A percentile compares a stretch with the other conserved stretches of the same genome.
phyloP scores from a whole-genome alignment of 2,329 filamentous ascomycete species.

The Trichoderma koningiopsis region DNA sequence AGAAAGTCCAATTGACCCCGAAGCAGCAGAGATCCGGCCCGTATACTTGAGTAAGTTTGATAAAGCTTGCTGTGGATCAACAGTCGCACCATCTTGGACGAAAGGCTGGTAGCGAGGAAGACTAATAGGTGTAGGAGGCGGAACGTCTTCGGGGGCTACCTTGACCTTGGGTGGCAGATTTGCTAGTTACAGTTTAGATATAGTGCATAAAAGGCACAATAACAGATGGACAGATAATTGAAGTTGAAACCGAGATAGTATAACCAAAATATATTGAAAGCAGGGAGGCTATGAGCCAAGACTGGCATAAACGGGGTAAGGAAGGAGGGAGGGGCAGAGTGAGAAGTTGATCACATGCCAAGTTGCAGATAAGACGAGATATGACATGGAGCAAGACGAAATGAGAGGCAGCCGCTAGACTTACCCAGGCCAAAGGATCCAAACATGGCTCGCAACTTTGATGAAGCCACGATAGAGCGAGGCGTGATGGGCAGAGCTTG shows the following conservation, averaged over 20 bases:
- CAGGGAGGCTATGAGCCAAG: background rate
- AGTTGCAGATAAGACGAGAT: background rate
- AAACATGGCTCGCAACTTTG: conserved; percentile 18
- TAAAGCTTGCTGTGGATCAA: conserved; percentile 43
- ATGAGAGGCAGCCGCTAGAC: conserved; percentile 6
- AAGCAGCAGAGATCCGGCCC: conserved; percentile 47
- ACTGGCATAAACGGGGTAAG: background rate
- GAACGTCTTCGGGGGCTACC: conserved; percentile 54
- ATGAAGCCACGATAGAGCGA: conserved; percentile 9
- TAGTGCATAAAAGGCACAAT: background rate
- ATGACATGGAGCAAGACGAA: background rate
- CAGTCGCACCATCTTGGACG: conserved; percentile 36
- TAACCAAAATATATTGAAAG: background rate
- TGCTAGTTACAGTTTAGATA: conserved; percentile 24
- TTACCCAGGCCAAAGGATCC: conserved; percentile 24
- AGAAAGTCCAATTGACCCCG: conserved; percentile 53
- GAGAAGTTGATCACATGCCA: background rate
- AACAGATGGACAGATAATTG: background rate
- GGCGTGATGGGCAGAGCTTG: background rate
- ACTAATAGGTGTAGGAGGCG: conserved; percentile 57
- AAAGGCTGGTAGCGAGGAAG: conserved; percentile 52
- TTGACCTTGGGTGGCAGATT: conserved; percentile 33
- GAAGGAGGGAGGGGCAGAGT: background rate
- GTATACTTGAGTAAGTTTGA: conserved; percentile 56
- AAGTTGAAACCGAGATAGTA: background rate